Evolutionary conservation across 2,329 filamentous ascomycete genomes (phyloP), one percentile per base, ranked within the genome.

Genomic region (Bretziella fagacearum): DNA sequence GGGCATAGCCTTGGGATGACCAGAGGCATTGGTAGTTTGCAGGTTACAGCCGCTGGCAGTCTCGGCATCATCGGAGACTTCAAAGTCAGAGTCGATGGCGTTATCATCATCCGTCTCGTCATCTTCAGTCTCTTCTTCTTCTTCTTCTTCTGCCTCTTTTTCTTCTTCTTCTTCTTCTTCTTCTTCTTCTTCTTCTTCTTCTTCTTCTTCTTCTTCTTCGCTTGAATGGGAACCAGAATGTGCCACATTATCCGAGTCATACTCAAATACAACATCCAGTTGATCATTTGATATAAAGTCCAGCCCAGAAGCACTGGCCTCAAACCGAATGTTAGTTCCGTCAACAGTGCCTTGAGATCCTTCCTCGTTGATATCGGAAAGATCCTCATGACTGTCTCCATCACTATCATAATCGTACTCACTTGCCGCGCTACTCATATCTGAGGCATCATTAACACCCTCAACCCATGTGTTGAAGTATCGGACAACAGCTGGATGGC

Each of bases 401-500:
- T 74, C 73, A 1, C 67, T 70, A 3, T 66, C 71, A 1, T 69
- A 68, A 22, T 78, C 74, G 22, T 68, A 71, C n/a, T 44, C 46
- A 33, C n/a, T n/a, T n/a, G 79, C 77, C 0, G 69, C 71, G 7
- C 72, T 69, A 2, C 48, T 44, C 10, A 52, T 35, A 10, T 49
- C 52, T 3, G 64, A 60, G 29, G 63, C 57, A 49, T 77, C 49
- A 13, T 39, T 30, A 13, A 75, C 60, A 55, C 87, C 79, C 59
- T 96, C 89, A 1, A 91, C 75, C 91, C 91, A 98, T 2, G 91
- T 87, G 47, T 86, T 87, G 62, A 87, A 95, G 60, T 98, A 98
- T 39, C 91, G 78, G 49, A 95, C 85, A 11, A 80, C 75, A 18
- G 75, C 71, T 3, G 87, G 87, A 60, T 96, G 89, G 56, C 93